Conservation (phyloP, 192 early-diverging fungal genomes). For the Tieghemiomyces parasiticus region DNA sequence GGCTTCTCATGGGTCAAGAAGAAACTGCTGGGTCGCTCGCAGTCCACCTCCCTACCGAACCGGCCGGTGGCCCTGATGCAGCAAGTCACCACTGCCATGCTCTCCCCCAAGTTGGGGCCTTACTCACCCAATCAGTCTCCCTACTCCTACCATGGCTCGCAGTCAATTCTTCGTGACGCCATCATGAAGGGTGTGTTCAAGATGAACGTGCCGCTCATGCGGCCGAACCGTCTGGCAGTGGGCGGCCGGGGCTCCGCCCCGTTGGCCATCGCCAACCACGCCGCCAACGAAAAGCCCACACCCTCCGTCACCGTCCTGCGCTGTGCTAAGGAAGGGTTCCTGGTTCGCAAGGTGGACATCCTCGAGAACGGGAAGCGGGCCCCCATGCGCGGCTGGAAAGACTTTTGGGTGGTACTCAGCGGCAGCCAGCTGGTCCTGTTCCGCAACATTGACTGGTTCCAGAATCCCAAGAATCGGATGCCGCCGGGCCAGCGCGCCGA, state of each 20-base stretch:
- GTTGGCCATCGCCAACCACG: conserved; percentile 1
- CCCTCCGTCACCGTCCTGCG: conserved; percentile 14
- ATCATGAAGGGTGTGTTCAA: conserved; percentile 10
- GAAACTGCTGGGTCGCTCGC: conserved; percentile 6
- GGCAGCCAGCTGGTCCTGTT: conserved; percentile 66
- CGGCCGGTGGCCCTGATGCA: conserved; percentile 7
- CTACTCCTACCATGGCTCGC: conserved; percentile 7
- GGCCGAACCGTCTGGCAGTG: background rate
- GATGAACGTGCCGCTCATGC: conserved; percentile 6
- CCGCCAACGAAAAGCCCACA: background rate
- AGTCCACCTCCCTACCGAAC: background rate
- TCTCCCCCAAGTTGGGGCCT: conserved; percentile 3
- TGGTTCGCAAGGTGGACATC: conserved; percentile 57
- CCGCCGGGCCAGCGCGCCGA: conserved; percentile 9
- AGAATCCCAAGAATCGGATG: conserved; percentile 13
- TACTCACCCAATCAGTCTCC: conserved; percentile 2
- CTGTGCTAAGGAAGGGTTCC: conserved; percentile 49
- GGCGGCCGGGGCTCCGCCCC: background rate
- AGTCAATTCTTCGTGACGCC: conserved; percentile 10
- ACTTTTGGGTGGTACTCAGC: conserved; percentile 58
- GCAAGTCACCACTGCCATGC: conserved; percentile 7
- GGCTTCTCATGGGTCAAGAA: conserved; percentile 8
- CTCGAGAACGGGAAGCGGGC: conserved; percentile 47
- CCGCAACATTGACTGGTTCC: conserved; percentile 16
- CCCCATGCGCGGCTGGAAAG: conserved; percentile 51